These are phyloP conservation scores for Exophiala sideris DNA, from an alignment of 2,329 filamentous ascomycete genomes.

Conservation along the genomic window DNA sequence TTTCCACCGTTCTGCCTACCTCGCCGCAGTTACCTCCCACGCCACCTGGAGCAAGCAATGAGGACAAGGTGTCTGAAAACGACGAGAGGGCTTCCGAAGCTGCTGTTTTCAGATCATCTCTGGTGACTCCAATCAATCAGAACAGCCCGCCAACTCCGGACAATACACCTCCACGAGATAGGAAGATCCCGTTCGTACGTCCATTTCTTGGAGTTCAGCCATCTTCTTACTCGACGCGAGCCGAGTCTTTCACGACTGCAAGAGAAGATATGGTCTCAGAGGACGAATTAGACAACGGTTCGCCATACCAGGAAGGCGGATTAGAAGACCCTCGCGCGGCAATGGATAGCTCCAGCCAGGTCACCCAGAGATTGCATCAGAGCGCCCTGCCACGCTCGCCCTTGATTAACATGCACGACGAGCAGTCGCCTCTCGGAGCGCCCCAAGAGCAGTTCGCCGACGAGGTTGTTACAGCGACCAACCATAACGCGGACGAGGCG, in stretches of 20 bases:
- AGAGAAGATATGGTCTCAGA: conserved; percentile 62
- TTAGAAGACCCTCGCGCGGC: conserved; percentile 9
- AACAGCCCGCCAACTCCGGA: conserved; percentile 62
- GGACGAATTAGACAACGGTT: conserved; percentile 49
- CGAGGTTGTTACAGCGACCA: not conserved
- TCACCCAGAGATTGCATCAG: conserved; percentile 10
- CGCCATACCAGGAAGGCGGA: conserved; percentile 18
- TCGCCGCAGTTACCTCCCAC: conserved; percentile 27
- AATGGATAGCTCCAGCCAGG: conserved; percentile 2
- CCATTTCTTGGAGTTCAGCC: conserved; percentile 54
- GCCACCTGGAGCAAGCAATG: conserved; percentile 23
- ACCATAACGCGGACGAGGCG: not conserved
- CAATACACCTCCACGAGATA: conserved; percentile 63
- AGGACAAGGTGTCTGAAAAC: conserved; percentile 1
- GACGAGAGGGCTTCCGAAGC: conserved; percentile 19
- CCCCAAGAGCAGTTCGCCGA: conserved; percentile 18
- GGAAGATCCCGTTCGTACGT: conserved; percentile 35
- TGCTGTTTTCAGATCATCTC: conserved; percentile 27
- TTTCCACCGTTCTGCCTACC: conserved; percentile 17
- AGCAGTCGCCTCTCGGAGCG: not conserved
- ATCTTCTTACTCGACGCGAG: conserved; percentile 57
- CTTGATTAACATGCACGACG: conserved; percentile 9
- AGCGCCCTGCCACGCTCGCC: conserved; percentile 16
- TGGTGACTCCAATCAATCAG: conserved; percentile 28
- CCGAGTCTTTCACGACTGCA: conserved; percentile 71